Conservation (phyloP, 2,329 filamentous ascomycete genomes). For the Alternaria metachromatica region DNA sequence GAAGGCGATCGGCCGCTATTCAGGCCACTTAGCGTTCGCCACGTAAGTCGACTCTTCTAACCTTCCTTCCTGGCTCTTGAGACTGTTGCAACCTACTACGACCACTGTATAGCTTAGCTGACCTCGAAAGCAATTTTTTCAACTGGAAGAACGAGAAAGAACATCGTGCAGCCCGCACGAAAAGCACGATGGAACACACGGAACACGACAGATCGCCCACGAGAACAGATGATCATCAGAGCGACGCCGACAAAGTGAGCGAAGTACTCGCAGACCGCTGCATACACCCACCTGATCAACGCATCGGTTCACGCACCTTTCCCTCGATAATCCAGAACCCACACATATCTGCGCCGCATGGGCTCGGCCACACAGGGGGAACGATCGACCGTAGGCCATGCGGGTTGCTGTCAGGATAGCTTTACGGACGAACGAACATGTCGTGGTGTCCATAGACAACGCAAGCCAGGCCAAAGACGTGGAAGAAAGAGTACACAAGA, state of each 20-base stretch:
- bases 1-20: constrained; percentile 44
- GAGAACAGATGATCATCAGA: constrained; percentile 4
- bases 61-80: constrained; percentile 26
- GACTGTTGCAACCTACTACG: constrained; percentile 26
- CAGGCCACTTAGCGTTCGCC: constrained; percentile 53
- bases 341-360: neutral
- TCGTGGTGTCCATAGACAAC: neutral
- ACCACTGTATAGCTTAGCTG: constrained; percentile 12
- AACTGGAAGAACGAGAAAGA: constrained; percentile 12
- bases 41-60: constrained; percentile 43
- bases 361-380: neutral
- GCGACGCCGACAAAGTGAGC: neutral
- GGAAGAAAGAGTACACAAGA: constrained; percentile 3
- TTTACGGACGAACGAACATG: neutral
- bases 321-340: neutral
- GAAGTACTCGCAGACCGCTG: neutral
- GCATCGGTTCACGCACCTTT: neutral
- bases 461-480: neutral
- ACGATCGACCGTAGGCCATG: neutral
- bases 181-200: constrained; percentile 27
- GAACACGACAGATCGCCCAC: constrained; percentile 23
- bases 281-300: neutral
- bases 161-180: constrained; percentile 23
- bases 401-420: neutral
- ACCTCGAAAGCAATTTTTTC: constrained; percentile 2